Base-by-base conservation (phyloP, 1,284 basidiomycete genomes). In the Tetrapyrgos nigripes region DNA sequence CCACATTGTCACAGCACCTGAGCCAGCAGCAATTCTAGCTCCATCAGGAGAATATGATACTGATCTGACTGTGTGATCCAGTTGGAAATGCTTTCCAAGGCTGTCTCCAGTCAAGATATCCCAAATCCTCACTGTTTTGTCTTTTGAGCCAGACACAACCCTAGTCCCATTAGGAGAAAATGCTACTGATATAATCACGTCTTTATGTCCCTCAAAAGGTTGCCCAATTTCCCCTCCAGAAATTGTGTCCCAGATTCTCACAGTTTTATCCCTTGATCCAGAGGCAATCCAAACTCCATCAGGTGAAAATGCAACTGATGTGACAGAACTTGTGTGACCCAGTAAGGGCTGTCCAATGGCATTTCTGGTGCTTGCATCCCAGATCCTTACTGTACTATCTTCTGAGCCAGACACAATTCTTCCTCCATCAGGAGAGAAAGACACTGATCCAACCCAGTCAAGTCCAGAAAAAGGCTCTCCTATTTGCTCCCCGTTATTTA, bases 51-150 rank as follows among this genome's bases (percentile, higher is more conserved):
- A 67, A 49, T 63, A 67, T 6, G 62, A 61, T 5, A 67, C 54
- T 11, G 67, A 45, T 64, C 62, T 19, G 58, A 61, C 37, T 10
- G 6, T 10, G 37, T 21, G 19, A 3, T 44, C 33, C 13, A 31
- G 50, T 10, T 53, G 3, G 3, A 58, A 24, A 24, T 35, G 37
- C 8, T 57, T 4, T 10, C 24, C n/a, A 19, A 50, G 17, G 11
- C 28, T 11, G 17, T 55, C n/a, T 3, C 65, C 63, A 17, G 65
- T 61, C 8, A 31, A 44, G 11, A 50, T 29, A 19, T 64, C 37
- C 68, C 69, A 71, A 24, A 72, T 44, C 33, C 64, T 59, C 17
- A 71, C 59, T 27, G 68, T 64, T 13, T 58, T 47, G 55, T 71
- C 68, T 9, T 37, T 28, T 23, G 68, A 68, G 1, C 61, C 64